Percentiles rank a stretch among this genome's conserved stretches.
Conservation (phyloP, 2,329 filamentous ascomycete species). For the Fusarium lateritium region DNA sequence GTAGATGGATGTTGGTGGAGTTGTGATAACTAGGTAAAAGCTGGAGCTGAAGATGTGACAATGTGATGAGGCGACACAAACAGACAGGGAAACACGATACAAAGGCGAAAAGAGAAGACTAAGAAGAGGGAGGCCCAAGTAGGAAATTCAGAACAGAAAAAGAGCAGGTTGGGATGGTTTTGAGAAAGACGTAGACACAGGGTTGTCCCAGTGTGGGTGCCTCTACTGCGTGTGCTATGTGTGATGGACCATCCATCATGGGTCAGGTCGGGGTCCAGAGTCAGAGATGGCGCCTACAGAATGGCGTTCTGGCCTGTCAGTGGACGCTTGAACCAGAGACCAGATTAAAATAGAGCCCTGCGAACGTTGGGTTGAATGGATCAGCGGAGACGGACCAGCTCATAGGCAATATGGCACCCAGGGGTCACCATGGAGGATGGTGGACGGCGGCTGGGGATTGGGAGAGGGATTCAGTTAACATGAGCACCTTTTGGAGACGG, state of each 20-base stretch:
- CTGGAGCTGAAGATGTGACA: conserved; percentile 45
- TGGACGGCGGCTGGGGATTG: conserved; percentile 46
- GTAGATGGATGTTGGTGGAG: conserved; percentile 35
- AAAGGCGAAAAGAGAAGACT: conserved; percentile 44
- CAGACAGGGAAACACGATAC: conserved; percentile 25
- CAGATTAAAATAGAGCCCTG: conserved; percentile 63
- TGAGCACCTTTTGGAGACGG: conserved; percentile 31
- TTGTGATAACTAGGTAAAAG: conserved; percentile 36
- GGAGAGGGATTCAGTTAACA: conserved; percentile 41
- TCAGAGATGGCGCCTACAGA: conserved; percentile 62
- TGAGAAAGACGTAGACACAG: conserved; percentile 46
- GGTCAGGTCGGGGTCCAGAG: conserved; percentile 56
- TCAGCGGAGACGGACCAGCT: conserved; percentile 50
- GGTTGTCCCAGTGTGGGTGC: conserved; percentile 42
- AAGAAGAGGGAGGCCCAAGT: conserved; percentile 46
- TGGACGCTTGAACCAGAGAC: conserved; percentile 56
- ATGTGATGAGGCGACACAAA: conserved; percentile 45
- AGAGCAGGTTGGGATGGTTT: conserved; percentile 49
- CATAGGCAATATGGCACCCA: conserved; percentile 43
- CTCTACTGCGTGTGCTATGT: conserved; percentile 48
- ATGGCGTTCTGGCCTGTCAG: conserved; percentile 58
- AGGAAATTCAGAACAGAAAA: conserved; percentile 45
- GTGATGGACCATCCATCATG: conserved; percentile 46
- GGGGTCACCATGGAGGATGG: conserved; percentile 43
- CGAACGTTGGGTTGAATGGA: conserved; percentile 50